A percentile compares a stretch with the other conserved stretches of the same genome.
phyloP scores from a whole-genome alignment of 2,329 filamentous ascomycete species.

The Whalleya microplaca region DNA sequence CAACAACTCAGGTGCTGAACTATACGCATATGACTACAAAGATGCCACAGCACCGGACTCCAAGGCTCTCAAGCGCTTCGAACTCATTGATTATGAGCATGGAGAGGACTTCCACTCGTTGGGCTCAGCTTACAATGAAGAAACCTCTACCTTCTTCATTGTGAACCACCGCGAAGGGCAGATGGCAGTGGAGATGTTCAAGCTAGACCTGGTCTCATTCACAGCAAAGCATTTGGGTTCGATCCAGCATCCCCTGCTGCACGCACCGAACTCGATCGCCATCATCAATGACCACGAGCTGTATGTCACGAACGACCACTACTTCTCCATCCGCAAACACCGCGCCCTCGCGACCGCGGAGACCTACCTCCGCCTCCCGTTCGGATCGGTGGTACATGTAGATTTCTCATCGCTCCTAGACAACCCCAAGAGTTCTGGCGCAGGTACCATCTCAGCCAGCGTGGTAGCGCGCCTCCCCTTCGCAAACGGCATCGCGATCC shows the following conservation, averaged over 20 bases:
- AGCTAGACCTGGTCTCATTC: constrained; percentile 38
- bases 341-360: constrained; percentile 37
- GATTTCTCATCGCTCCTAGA: constrained; percentile 25
- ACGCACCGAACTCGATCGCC: constrained; percentile 44
- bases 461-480: constrained; percentile 42
- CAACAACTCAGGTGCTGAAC: constrained; percentile 30
- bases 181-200: constrained; percentile 45
- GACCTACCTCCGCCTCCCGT: constrained; percentile 38
- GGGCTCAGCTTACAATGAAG: constrained; percentile 43
- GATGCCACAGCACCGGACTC: constrained; percentile 22
- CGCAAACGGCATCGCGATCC: constrained; percentile 46
- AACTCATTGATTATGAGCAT: constrained; percentile 30
- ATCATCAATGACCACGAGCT: constrained; percentile 41
- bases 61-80: constrained; percentile 28
- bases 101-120: constrained; percentile 43
- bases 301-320: constrained; percentile 47
- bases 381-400: constrained; percentile 44
- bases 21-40: constrained; percentile 46
- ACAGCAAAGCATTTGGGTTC: constrained; percentile 42
- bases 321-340: constrained; percentile 35
- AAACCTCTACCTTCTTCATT: constrained; percentile 41
- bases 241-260: constrained; percentile 43
- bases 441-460: constrained; percentile 22
- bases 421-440: constrained; percentile 6
- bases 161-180: constrained; percentile 42